phyloP scores from a whole-genome alignment of 139 green algal genomes.

The Tetraselmis striata region DNA sequence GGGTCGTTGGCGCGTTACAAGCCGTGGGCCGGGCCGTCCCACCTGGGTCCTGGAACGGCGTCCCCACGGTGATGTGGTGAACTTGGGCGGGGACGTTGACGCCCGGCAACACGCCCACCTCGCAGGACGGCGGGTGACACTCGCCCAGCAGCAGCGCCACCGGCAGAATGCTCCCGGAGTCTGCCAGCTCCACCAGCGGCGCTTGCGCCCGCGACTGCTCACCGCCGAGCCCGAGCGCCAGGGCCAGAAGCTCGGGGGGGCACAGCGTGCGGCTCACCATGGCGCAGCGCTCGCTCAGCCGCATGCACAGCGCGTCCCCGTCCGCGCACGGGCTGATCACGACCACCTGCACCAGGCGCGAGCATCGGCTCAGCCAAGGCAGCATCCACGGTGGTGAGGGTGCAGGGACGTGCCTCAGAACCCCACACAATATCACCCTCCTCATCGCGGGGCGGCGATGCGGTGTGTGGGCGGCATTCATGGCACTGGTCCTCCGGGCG shows the following conservation, averaged over 20 bases:
- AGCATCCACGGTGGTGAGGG: too few species aligned
- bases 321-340: neutral
- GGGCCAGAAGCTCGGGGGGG: neutral
- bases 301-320: neutral
- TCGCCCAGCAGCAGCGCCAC: neutral
- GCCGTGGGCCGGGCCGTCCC: too few species aligned
- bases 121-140: neutral
- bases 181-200: neutral
- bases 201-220: too few species aligned
- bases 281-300: neutral
- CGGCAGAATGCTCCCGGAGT: neutral
- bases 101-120: neutral
- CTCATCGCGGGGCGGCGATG: neutral
- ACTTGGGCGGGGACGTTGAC: neutral
- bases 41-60: neutral
- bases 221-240: neutral
- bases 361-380: too few species aligned
- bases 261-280: neutral
- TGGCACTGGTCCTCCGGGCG: neutral
- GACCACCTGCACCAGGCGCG: neutral
- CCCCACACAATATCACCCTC: neutral
- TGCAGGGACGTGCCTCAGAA: too few species aligned
- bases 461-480: neutral
- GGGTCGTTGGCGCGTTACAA: neutral
- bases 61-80: neutral